These are phyloP conservation scores for Fraxinus sp. DNA, from an alignment of 305 asterid genomes.

Conservation along the genomic window DNA sequence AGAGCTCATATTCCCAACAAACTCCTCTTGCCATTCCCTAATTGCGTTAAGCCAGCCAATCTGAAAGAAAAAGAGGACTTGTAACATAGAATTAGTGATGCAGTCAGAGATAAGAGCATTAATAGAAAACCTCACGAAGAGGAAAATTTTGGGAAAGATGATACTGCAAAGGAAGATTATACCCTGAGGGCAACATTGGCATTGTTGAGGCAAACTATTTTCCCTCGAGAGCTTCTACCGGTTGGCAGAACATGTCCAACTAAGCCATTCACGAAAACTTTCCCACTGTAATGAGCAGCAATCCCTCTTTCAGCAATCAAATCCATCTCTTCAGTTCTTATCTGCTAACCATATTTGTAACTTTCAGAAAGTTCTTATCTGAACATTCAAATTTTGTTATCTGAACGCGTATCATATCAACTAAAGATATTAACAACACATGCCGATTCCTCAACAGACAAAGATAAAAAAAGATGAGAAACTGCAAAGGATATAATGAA, in stretches of 20 bases:
- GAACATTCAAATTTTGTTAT: neutral
- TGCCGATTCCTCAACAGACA: neutral
- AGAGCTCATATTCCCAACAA: conserved; percentile 93
- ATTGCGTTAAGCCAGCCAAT: conserved; percentile 96
- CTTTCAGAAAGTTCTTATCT: neutral
- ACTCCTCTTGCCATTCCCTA: conserved; percentile 97
- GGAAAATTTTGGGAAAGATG: conserved; percentile 15
- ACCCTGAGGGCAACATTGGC: conserved; percentile 94
- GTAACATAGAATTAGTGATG: conserved; percentile 21
- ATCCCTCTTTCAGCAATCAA: conserved; percentile 92
- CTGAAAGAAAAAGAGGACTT: conserved; percentile 39
- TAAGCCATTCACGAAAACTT: conserved; percentile 70
- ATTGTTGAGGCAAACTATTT: conserved; percentile 73
- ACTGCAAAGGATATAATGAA: neutral
- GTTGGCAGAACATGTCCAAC: conserved; percentile 65
- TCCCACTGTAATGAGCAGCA: conserved; percentile 92
- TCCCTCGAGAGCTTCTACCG: conserved; percentile 56
- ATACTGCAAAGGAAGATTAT: conserved; percentile 22
- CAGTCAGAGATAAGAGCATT: conserved; percentile 4
- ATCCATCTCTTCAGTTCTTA: conserved; percentile 94
- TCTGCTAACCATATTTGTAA: conserved; percentile 41
- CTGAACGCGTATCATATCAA: neutral
- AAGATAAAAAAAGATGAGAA: neutral
- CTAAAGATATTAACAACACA: neutral
- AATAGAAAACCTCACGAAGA: conserved; percentile 3